phyloP scores from a whole-genome alignment of 2,329 filamentous ascomycete genomes.

The Claviceps fusiformis region DNA sequence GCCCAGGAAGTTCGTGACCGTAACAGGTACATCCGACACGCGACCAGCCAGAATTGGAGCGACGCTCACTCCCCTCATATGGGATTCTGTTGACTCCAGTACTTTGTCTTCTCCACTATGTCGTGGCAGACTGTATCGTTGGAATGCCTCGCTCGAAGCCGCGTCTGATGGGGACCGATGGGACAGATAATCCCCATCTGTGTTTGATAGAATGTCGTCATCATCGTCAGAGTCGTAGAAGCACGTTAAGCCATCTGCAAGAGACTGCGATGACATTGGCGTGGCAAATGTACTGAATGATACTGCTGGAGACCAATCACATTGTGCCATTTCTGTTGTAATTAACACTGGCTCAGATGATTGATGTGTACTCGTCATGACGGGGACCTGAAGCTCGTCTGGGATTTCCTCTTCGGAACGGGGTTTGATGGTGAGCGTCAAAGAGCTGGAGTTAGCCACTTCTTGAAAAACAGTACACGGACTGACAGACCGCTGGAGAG shows the following conservation, averaged over 20 bases:
- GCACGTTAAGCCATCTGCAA: slow-evolving; percentile 28
- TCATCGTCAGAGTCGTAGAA: slow-evolving; percentile 34
- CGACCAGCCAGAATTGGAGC: slow-evolving; percentile 13
- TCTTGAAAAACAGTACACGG: slow-evolving; percentile 11
- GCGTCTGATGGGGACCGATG: slow-evolving; percentile 11
- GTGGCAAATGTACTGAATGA: slow-evolving; percentile 18
- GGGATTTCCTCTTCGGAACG: slow-evolving; percentile 6
- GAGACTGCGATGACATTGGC: slow-evolving; percentile 23
- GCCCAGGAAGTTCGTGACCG: slow-evolving; percentile 17
- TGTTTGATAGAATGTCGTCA: slow-evolving; percentile 23
- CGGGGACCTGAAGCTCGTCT: slow-evolving; percentile 9
- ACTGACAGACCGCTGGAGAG: slow-evolving; percentile 26
- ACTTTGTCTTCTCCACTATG: slow-evolving; percentile 12
- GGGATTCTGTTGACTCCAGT: not conserved
- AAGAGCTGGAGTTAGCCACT: slow-evolving; percentile 11
- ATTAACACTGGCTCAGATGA: slow-evolving; percentile 12
- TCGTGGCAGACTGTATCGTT: slow-evolving; percentile 34
- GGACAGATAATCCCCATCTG: slow-evolving; percentile 22
- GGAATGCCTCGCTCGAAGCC: slow-evolving; percentile 12
- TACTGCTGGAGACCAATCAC: slow-evolving; percentile 13
- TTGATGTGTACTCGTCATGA: slow-evolving; percentile 5
- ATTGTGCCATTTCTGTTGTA: slow-evolving; percentile 12
- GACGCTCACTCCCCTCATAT: slow-evolving; percentile 10
- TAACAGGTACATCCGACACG: slow-evolving; percentile 10
- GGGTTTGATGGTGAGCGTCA: slow-evolving; percentile 12